Conservation (phyloP, 2,329 filamentous ascomycete species). For the Monosporascus sp. region DNA sequence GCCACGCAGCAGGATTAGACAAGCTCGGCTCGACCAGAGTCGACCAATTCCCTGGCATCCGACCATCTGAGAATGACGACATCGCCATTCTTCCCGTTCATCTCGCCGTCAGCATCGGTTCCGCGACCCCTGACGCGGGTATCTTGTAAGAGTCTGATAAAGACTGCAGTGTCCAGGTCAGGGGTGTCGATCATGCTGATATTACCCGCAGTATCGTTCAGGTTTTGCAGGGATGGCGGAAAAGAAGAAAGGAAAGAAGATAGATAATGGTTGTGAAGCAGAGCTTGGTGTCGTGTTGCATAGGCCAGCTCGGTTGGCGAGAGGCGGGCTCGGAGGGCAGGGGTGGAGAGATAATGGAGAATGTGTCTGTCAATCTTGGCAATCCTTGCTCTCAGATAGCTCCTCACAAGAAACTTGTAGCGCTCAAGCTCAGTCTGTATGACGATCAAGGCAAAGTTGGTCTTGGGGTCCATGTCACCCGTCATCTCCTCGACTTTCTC, state of each 20-base stretch:
- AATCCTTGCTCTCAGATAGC: slow-evolving; percentile 77
- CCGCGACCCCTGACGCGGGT: slow-evolving; percentile 55
- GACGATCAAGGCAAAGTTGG: slow-evolving; percentile 90
- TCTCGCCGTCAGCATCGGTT: slow-evolving; percentile 56
- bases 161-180: slow-evolving; percentile 78
- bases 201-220: slow-evolving; percentile 87
- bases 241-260: slow-evolving; percentile 81
- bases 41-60: slow-evolving; percentile 61
- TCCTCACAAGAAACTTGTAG: slow-evolving; percentile 85
- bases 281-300: slow-evolving; percentile 75
- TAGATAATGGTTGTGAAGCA: slow-evolving; percentile 80
- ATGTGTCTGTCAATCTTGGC: slow-evolving; percentile 82
- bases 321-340: slow-evolving; percentile 55
- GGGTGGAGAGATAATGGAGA: slow-evolving; percentile 63
- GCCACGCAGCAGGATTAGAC: slow-evolving; percentile 33
- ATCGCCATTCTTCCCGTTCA: slow-evolving; percentile 58
- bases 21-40: slow-evolving; percentile 52
- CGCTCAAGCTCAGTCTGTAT: slow-evolving; percentile 94
- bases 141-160: slow-evolving; percentile 67
- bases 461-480: slow-evolving; percentile 80
- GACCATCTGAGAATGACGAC: slow-evolving; percentile 69
- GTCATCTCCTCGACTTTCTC: slow-evolving; percentile 71
- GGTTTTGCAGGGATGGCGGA: slow-evolving; percentile 69
- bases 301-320: slow-evolving; percentile 77
- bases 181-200: slow-evolving; percentile 90